These are phyloP conservation scores for Aristolochia fimbriata DNA, from an alignment of 164 flowering plant genomes.

Conservation along the genomic window DNA sequence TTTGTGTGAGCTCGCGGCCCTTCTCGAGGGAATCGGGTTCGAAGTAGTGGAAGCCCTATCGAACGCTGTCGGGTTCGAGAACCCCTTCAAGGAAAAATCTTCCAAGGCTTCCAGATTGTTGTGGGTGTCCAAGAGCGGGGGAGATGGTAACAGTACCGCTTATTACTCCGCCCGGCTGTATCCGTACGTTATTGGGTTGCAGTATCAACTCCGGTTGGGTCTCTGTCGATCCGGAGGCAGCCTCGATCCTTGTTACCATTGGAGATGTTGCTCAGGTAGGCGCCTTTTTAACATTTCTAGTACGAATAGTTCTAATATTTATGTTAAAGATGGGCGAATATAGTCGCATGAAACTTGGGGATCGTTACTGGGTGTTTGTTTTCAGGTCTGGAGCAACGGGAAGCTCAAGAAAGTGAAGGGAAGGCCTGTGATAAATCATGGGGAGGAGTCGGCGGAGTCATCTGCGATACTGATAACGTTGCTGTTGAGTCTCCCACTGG, in stretches of 20 bases:
- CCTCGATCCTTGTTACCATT: conserved; percentile 55
- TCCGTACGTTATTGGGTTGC: conserved; percentile 58
- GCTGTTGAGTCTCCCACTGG: conserved; percentile 52
- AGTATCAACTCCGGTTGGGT: conserved; percentile 74
- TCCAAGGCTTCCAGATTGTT: conserved; percentile 27
- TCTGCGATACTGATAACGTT: conserved; percentile 44
- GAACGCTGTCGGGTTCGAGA: conserved; percentile 37
- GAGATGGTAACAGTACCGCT: conserved; percentile 1
- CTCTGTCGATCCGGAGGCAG: conserved; percentile 37
- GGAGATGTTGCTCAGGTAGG: conserved; percentile 83
- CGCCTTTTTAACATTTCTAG: not conserved
- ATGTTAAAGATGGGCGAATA: not conserved
- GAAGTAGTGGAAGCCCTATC: conserved; percentile 35
- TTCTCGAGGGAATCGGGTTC: conserved; percentile 47
- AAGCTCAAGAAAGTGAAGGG: conserved; percentile 73
- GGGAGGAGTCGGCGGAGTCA: conserved; percentile 8
- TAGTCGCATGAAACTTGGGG: not conserved
- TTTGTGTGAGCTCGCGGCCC: conserved; percentile 34
- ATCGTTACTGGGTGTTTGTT: not conserved
- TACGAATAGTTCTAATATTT: not conserved
- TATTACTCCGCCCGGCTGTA: conserved; percentile 32
- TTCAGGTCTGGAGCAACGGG: conserved; percentile 88
- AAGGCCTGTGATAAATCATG: conserved; percentile 30
- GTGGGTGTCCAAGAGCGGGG: conserved; percentile 38
- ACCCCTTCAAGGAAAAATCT: conserved; percentile 26